These are phyloP conservation scores for Orbilia brochopaga DNA, from an alignment of 2,329 filamentous ascomycete species.

Conservation along the genomic window DNA sequence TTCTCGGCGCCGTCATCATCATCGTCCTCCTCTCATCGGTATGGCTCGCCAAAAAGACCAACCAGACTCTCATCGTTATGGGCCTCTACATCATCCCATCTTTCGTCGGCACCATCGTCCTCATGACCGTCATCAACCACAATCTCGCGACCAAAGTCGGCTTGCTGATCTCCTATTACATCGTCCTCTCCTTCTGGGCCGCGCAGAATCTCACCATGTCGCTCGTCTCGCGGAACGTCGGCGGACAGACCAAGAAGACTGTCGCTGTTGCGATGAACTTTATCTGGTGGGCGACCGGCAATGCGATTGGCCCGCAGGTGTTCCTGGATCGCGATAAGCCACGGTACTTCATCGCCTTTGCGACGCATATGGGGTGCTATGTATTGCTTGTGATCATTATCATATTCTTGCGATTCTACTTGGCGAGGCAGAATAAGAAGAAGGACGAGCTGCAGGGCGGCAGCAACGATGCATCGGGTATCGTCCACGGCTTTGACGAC, in stretches of 20 bases:
- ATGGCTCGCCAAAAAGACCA: constrained; percentile 71
- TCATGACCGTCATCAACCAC: constrained; percentile 71
- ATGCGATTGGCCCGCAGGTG: constrained; percentile 70
- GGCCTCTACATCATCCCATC: constrained; percentile 70
- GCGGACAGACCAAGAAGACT: constrained; percentile 75
- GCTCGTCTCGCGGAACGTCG: constrained; percentile 72
- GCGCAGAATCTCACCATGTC: constrained; percentile 70
- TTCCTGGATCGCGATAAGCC: constrained; percentile 68
- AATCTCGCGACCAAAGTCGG: constrained; percentile 68
- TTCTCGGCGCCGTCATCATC: constrained; percentile 75
- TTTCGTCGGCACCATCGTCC: constrained; percentile 73
- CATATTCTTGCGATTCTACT: constrained; percentile 66
- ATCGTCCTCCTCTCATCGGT: constrained; percentile 70
- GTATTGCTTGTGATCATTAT: constrained; percentile 66
- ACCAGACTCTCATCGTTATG: constrained; percentile 74
- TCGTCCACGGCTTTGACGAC: constrained; percentile 68
- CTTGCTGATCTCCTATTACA: constrained; percentile 75
- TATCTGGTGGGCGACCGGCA: constrained; percentile 71
- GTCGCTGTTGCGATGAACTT: constrained; percentile 73
- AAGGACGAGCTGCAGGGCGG: constrained; percentile 64
- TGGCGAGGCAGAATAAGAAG: constrained; percentile 63
- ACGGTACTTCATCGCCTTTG: constrained; percentile 72
- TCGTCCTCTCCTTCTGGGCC: constrained; percentile 78
- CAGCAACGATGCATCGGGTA: constrained; percentile 58
- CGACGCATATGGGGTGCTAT: constrained; percentile 74